Evolutionary conservation across 805 yeast species (phyloP), one percentile per base, ranked within the genome.

Genomic region (Nakazawaea ishiwadae): DNA sequence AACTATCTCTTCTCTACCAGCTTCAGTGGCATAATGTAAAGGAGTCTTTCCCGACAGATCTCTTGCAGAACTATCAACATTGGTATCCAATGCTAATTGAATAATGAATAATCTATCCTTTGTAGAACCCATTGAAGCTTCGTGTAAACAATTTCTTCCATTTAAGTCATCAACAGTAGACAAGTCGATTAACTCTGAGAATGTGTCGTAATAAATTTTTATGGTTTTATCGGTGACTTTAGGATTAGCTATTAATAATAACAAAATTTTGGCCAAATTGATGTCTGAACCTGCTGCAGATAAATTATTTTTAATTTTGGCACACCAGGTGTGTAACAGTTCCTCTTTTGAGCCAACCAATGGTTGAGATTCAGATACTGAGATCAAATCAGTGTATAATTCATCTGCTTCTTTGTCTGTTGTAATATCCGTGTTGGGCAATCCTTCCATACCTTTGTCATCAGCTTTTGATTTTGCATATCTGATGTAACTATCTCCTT

Each of bases 31-130:
- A 56, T 89, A 88, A 60, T 91, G 98, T 14, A 93, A 63, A 17
- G 97, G 90, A 1, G 83, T 79, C 48, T 91, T 73, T 3, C 95
- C 95, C 49, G 79, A 77, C 36, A 75, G 68, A 58, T 85, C 95
- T 52, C 71, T 75, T 12, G 63, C 56, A 5, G 58, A 12, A 6
- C 21, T 10, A 31, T 35, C 43, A 4, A 37, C 42, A 3, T 39
- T 39, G n/a, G 30, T 23, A 12, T 37, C 38, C 9, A 62, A 45
- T 29, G 59, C 57, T 35, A 60, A 46, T 30, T 51, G 41, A 8
- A 62, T 49, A 6, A 58, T 48, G 27, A 42, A 42, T 7, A 29
- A 17, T n/a, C 50, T 30, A 7, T 64, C 52, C 5, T 53, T 56
- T 16, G 44, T 31, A 11, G 35, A 17, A 35, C 59, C 56, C 12